These are phyloP conservation scores for Volvariella volvacea DNA, from an alignment of 1,284 basidiomycete species.

Conservation along the genomic window DNA sequence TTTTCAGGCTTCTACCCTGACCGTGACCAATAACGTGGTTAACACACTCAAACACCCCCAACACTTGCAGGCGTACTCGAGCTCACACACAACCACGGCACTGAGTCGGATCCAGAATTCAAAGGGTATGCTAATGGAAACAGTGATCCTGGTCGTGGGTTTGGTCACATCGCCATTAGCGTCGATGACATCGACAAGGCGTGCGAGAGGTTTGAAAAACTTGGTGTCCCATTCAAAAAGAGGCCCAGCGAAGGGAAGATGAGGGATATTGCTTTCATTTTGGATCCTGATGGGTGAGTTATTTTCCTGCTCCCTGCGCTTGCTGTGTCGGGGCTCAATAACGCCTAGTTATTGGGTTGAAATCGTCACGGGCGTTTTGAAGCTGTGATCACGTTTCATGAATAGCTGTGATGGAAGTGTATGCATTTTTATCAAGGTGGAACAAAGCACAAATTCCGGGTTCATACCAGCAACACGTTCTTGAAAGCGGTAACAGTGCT, in stretches of 20 bases:
- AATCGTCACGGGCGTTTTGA: slow-evolving; percentile 16
- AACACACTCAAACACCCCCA: slow-evolving; percentile 5
- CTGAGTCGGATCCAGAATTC: slow-evolving; percentile 75
- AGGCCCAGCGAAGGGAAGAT: slow-evolving; percentile 81
- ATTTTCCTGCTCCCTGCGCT: slow-evolving; percentile 2
- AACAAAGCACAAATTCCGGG: too few species aligned
- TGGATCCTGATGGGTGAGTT: slow-evolving; percentile 79
- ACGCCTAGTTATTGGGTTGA: slow-evolving; percentile 25
- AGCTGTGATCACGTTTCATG: slow-evolving; percentile 9
- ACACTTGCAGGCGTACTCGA: slow-evolving; percentile 65
- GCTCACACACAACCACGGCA: slow-evolving; percentile 87
- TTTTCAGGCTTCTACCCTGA: slow-evolving; percentile 7
- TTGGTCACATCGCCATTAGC: slow-evolving; percentile 84
- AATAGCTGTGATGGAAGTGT: too few species aligned
- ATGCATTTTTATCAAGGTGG: too few species aligned
- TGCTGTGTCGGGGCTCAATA: neutral
- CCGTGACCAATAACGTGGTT: slow-evolving; percentile 9
- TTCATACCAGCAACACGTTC: too few species aligned
- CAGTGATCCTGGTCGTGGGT: slow-evolving; percentile 69
- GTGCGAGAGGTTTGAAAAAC: slow-evolving; percentile 77
- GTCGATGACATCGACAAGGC: slow-evolving; percentile 83
- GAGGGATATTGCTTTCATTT: slow-evolving; percentile 81
- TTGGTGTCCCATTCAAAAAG: slow-evolving; percentile 89
- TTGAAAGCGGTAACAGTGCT: too few species aligned
- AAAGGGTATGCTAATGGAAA: slow-evolving; percentile 81